Evolutionary conservation across 306 rosid species (phyloP).

Genomic region (Hippophae tibetana): DNA sequence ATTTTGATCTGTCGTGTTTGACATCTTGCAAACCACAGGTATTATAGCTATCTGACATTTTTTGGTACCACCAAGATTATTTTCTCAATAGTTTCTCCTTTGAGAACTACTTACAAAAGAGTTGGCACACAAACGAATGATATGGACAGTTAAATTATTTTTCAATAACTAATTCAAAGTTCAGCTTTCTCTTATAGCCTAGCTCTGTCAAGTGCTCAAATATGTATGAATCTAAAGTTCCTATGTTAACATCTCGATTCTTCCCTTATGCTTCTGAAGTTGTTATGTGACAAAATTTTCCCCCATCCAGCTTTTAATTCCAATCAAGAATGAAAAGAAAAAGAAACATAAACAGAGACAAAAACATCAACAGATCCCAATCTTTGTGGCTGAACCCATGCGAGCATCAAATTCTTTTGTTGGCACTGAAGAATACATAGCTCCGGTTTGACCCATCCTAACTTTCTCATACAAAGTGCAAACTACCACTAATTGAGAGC

Average conservation of each 20-base stretch:
- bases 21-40: conserved; percentile 95
- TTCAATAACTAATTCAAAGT: too few relatives aligned
- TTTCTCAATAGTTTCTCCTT: too few relatives aligned
- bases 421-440: conserved; percentile 98
- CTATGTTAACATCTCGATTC: neutral
- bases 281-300: neutral
- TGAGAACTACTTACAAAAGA: too few relatives aligned
- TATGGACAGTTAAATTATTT: too few relatives aligned
- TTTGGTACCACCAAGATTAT: too few relatives aligned
- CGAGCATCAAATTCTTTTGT: conserved; percentile 97
- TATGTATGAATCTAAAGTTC: too few relatives aligned
- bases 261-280: too few relatives aligned
- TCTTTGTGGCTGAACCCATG: conserved; percentile 96
- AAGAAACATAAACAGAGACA: conserved; percentile 13
- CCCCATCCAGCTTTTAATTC: conserved; percentile 63
- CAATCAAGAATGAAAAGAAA: conserved; percentile 47
- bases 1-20: conserved; percentile 86
- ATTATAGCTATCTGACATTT: conserved; percentile 1
- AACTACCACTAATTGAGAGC: too few relatives aligned
- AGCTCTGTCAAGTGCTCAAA: too few relatives aligned
- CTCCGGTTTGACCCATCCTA: conserved; percentile 61
- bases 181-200: too few relatives aligned
- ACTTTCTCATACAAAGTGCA: too few relatives aligned
- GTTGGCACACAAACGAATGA: too few relatives aligned
- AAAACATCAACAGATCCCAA: conserved; percentile 48